These are phyloP conservation scores for Curvularia eragrostidis DNA, from an alignment of 2,329 filamentous ascomycete species.

Conservation along the genomic window DNA sequence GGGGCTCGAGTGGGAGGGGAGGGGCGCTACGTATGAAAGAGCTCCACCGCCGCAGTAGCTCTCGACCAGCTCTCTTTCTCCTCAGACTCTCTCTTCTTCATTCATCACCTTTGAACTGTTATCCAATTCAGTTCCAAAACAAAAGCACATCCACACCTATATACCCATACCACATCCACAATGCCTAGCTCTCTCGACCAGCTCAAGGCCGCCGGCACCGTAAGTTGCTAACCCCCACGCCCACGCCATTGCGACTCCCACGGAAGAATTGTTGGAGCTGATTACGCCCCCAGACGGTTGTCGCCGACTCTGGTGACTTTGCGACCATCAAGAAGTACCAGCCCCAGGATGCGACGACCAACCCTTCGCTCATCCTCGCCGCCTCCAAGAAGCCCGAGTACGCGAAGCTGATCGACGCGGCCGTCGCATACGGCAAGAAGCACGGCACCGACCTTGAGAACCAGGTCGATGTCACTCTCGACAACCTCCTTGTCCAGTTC, in stretches of 20 bases:
- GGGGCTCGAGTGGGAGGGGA: conserved; percentile 22
- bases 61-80: conserved; percentile 22
- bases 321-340: conserved; percentile 98
- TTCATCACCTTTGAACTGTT: conserved; percentile 10
- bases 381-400: conserved; percentile 99
- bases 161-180: conserved; percentile 36
- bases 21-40: conserved; percentile 31
- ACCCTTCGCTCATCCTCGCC: conserved; percentile 97
- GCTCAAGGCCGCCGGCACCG: conserved; percentile 95
- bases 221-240: conserved; percentile 61
- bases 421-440: conserved; percentile 84
- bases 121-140: conserved; percentile 1
- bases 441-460: conserved; percentile 71
- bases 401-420: conserved; percentile 85
- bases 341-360: conserved; percentile 99
- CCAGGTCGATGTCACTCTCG: conserved; percentile 88
- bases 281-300: conserved; percentile 72
- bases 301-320: conserved; percentile 89
- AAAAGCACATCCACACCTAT: conserved; percentile 12
- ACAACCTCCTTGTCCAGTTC: conserved; percentile 96
- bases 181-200: conserved; percentile 95
- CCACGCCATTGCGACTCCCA: conserved; percentile 24
- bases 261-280: conserved; percentile 11
- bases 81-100: conserved; percentile 28
- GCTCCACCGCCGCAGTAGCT: conserved; percentile 20